A percentile compares a stretch with the other conserved stretches of the same genome.
Conservation (phyloP, 192 early-diverging fungal species). For the Irineochytrium annulatum region DNA sequence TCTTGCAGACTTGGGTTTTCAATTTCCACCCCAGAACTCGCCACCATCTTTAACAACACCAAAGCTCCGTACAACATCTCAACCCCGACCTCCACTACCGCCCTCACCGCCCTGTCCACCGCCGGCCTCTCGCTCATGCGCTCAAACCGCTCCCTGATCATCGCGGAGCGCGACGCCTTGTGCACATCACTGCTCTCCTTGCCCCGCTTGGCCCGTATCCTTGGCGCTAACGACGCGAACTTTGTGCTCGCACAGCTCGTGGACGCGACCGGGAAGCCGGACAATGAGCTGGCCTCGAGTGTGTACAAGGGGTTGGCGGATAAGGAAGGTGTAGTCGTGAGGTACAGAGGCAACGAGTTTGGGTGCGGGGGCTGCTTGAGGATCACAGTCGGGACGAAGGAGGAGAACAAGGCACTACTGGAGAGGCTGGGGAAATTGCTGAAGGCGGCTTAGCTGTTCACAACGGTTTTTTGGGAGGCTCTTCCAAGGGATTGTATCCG, state of each 20-base stretch:
- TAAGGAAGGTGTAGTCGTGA: slow-evolving; percentile 80
- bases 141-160: slow-evolving; percentile 53
- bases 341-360: slow-evolving; percentile 87
- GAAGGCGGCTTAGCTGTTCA: no score
- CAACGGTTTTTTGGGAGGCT: no score
- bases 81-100: slow-evolving; percentile 76
- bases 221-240: slow-evolving; percentile 91
- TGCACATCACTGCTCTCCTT: slow-evolving; percentile 60
- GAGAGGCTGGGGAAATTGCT: slow-evolving; percentile 25
- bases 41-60: slow-evolving; percentile 90
- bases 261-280: slow-evolving; percentile 56
- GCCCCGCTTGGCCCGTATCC: slow-evolving; percentile 63
- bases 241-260: slow-evolving; percentile 88
- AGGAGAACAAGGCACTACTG: slow-evolving; percentile 75
- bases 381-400: slow-evolving; percentile 85
- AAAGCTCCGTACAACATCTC: slow-evolving; percentile 99
- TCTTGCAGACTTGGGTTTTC: slow-evolving; percentile 73
- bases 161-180: slow-evolving; percentile 63
- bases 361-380: slow-evolving; percentile 93
- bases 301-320: slow-evolving; percentile 87
- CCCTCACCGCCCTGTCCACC: slow-evolving; percentile 69
- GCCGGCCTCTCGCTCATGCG: slow-evolving; percentile 67
- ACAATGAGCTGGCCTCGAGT: slow-evolving; percentile 64
- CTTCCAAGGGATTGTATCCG: no score
- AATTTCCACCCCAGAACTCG: slow-evolving; percentile 73